Evolutionary conservation across 345 rosid genomes (phyloP).

Genomic region (Turritis glabra): DNA sequence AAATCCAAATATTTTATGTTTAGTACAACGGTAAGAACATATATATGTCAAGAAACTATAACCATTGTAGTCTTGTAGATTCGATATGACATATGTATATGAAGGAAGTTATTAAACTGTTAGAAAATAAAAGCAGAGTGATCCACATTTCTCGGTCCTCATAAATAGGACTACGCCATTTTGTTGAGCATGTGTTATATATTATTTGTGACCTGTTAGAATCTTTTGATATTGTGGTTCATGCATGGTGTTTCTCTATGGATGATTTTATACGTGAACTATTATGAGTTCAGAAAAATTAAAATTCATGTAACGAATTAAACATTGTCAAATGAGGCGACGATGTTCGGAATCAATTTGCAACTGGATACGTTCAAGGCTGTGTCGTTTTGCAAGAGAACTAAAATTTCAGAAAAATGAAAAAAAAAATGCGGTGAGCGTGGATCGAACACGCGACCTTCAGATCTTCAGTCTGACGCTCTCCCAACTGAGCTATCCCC

Average conservation of each 20-base stretch:
- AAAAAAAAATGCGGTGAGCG: conserved; percentile 54
- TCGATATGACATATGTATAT: background rate
- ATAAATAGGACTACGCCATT: conserved; percentile 9
- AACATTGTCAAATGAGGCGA: no score
- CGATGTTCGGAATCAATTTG: no score
- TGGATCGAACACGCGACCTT: conserved; percentile 76
- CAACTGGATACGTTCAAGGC: background rate
- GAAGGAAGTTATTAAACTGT: background rate
- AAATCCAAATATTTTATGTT: background rate
- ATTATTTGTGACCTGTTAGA: background rate
- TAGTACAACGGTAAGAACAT: background rate
- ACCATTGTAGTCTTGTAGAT: background rate
- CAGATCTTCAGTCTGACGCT: conserved; percentile 86
- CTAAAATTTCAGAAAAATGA: background rate
- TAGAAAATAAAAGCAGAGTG: background rate
- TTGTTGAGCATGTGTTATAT: conserved; percentile 23
- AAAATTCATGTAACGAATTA: background rate
- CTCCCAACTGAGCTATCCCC: conserved; percentile 99
- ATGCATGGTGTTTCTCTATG: background rate
- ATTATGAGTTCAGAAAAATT: background rate
- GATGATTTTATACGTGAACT: background rate
- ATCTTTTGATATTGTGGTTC: conserved; percentile 1
- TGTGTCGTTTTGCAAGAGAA: background rate
- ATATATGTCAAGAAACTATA: background rate
- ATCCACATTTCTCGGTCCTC: conserved; percentile 32